Percentiles rank a stretch among this genome's conserved stretches.
Evolutionary conservation across 768 basidiomycete genomes (phyloP).

Genomic region (Podaxis sp.): DNA sequence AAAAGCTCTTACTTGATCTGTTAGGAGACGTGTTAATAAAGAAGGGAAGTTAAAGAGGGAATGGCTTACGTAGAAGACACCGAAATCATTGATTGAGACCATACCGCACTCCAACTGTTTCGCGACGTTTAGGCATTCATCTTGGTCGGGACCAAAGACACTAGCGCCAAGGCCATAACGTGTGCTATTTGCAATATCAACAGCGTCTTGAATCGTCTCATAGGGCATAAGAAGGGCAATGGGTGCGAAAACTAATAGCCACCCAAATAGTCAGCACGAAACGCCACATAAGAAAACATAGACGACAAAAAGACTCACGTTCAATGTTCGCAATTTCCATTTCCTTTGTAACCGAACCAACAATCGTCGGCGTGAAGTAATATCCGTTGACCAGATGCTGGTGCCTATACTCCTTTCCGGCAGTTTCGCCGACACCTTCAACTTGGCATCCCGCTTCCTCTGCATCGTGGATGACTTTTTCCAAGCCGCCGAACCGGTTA

Average conservation of each 20-base stretch:
- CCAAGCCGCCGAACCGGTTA: slow-evolving; percentile 68
- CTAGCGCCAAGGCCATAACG: slow-evolving; percentile 90
- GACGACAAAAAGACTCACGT: slow-evolving; percentile 46
- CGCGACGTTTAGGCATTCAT: slow-evolving; percentile 77
- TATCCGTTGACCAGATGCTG: slow-evolving; percentile 68
- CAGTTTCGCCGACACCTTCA: slow-evolving; percentile 37
- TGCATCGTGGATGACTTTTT: slow-evolving; percentile 70
- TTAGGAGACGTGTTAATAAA: slow-evolving; percentile 19
- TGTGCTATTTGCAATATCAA: slow-evolving; percentile 86
- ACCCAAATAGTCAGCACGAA: slow-evolving; percentile 8
- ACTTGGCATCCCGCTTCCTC: slow-evolving; percentile 63
- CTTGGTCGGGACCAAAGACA: slow-evolving; percentile 88
- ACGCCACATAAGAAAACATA: not conserved
- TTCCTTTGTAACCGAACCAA: slow-evolving; percentile 69
- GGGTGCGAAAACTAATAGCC: slow-evolving; percentile 80
- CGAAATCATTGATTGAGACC: slow-evolving; percentile 97
- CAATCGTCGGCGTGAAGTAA: slow-evolving; percentile 86
- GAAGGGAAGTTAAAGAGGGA: not conserved
- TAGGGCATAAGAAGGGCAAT: slow-evolving; percentile 87
- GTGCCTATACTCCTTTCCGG: slow-evolving; percentile 65
- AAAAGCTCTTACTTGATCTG: slow-evolving; percentile 63
- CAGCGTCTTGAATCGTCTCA: slow-evolving; percentile 79
- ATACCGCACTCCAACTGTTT: slow-evolving; percentile 88
- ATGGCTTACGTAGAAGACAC: slow-evolving; percentile 73
- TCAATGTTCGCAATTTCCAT: slow-evolving; percentile 83